Conservation (phyloP, 352 stramenopile species). For the Globisporangium recalcitrans region DNA sequence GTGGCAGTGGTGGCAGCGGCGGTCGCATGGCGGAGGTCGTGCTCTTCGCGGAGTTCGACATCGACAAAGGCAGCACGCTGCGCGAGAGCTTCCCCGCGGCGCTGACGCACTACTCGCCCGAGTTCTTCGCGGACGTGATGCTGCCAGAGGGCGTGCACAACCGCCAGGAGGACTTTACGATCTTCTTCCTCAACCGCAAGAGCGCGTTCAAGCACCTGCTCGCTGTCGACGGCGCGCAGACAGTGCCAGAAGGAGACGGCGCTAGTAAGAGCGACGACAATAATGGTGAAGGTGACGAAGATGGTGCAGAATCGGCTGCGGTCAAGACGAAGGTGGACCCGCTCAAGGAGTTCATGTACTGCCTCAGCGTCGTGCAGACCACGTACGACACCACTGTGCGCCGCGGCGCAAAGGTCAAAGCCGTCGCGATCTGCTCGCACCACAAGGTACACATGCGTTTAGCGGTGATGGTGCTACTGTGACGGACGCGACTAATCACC, state of each 20-base stretch:
- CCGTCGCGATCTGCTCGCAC: constrained; percentile 74
- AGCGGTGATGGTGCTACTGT: neutral
- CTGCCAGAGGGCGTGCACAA: constrained; percentile 87
- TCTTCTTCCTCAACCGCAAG: constrained; percentile 86
- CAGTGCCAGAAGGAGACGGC: neutral
- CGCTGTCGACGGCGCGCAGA: neutral
- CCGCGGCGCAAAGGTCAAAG: constrained; percentile 75
- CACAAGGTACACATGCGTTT: constrained; percentile 42
- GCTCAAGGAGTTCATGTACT: constrained; percentile 82
- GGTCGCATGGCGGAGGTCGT: constrained; percentile 54
- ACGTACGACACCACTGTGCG: constrained; percentile 67
- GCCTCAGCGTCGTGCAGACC: constrained; percentile 81
- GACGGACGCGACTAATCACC: neutral
- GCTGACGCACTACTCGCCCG: constrained; percentile 73
- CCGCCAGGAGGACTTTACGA: constrained; percentile 77
- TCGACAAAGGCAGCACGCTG: constrained; percentile 85
- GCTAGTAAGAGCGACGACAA: neutral
- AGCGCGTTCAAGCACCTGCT: constrained; percentile 15
- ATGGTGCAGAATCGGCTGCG: constrained; percentile 5
- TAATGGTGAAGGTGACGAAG: neutral
- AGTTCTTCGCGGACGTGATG: constrained; percentile 89
- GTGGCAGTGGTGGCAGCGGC: too few species aligned
- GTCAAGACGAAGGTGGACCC: constrained; percentile 24
- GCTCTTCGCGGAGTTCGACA: constrained; percentile 83
- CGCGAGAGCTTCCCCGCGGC: constrained; percentile 56